Percentiles rank a stretch among this genome's conserved stretches.
These are phyloP conservation scores for Quercus tomentella DNA, from an alignment of 331 rosid species.

Conservation along the genomic window DNA sequence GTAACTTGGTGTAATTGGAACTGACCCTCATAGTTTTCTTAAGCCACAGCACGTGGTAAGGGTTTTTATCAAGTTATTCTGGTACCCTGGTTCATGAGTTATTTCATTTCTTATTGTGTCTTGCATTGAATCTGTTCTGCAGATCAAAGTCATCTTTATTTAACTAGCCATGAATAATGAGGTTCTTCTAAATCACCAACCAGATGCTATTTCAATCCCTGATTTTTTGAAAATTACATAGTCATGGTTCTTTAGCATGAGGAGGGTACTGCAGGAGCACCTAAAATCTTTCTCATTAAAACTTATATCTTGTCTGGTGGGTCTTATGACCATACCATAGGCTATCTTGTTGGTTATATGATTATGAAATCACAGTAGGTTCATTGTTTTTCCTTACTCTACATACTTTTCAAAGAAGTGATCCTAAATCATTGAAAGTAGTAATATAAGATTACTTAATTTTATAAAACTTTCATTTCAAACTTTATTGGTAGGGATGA, in stretches of 20 bases:
- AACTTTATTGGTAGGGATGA: not conserved
- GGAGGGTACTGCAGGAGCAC: not conserved
- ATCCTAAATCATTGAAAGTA: not conserved
- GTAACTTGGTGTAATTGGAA: too few relatives aligned
- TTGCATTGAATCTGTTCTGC: not conserved
- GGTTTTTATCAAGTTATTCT: not conserved
- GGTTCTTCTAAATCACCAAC: not conserved
- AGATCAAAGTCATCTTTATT: not conserved
- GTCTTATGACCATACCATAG: not conserved
- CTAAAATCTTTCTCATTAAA: not conserved
- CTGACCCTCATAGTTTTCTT: too few relatives aligned
- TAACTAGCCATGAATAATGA: not conserved
- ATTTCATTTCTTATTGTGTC: not conserved
- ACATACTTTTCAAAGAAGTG: not conserved
- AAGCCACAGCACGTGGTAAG: not conserved
- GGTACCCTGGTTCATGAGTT: not conserved
- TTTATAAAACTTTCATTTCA: not conserved
- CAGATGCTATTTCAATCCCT: not conserved
- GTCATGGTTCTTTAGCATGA: not conserved
- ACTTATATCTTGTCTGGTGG: not conserved
- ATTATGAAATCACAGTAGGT: not conserved
- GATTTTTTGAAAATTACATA: not conserved
- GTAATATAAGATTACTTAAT: not conserved
- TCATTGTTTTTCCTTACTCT: not conserved
- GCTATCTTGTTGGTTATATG: not conserved